phyloP scores from a whole-genome alignment of 1,284 basidiomycete species.

The Tetrapyrgos nigripes region DNA sequence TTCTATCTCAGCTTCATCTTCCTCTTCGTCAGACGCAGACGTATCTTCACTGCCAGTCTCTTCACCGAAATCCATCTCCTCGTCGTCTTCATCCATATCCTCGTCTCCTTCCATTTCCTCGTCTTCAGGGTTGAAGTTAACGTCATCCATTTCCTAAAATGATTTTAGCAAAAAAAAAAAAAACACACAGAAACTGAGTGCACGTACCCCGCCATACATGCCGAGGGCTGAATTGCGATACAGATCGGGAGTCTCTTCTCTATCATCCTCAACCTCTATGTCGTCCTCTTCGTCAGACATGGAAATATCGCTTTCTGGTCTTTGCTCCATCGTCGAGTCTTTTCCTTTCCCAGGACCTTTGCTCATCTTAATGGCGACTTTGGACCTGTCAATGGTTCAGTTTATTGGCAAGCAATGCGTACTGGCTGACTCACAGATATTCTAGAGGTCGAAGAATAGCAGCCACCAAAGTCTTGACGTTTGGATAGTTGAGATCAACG shows the following conservation, averaged over 20 bases:
- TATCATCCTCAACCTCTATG: conserved; percentile 57
- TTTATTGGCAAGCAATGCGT: not conserved
- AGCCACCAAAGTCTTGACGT: conserved; percentile 85
- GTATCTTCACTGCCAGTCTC: conserved; percentile 83
- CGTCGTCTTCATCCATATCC: conserved; percentile 81
- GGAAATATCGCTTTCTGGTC: conserved; percentile 63
- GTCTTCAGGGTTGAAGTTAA: conserved; percentile 65
- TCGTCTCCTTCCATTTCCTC: conserved; percentile 86
- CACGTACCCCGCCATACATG: conserved; percentile 90
- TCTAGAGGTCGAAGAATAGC: conserved; percentile 91
- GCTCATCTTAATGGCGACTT: conserved; percentile 98
- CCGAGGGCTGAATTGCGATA: conserved; percentile 97
- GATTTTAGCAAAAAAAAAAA: conserved; percentile 18
- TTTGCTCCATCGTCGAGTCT: conserved; percentile 54
- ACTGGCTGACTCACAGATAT: conserved; percentile 71
- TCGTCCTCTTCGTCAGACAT: conserved; percentile 69
- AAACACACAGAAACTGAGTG: conserved; percentile 5
- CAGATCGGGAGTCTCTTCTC: conserved; percentile 90
- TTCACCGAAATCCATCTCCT: conserved; percentile 88
- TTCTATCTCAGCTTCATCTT: conserved; percentile 66
- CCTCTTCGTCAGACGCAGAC: conserved; percentile 72
- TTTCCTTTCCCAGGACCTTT: conserved; percentile 78
- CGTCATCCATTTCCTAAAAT: conserved; percentile 82
- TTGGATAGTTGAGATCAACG: conserved; percentile 95
- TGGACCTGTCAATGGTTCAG: conserved; percentile 64